Conservation (phyloP, 2,329 filamentous ascomycete genomes). For the Ascochyta rabiei region DNA sequence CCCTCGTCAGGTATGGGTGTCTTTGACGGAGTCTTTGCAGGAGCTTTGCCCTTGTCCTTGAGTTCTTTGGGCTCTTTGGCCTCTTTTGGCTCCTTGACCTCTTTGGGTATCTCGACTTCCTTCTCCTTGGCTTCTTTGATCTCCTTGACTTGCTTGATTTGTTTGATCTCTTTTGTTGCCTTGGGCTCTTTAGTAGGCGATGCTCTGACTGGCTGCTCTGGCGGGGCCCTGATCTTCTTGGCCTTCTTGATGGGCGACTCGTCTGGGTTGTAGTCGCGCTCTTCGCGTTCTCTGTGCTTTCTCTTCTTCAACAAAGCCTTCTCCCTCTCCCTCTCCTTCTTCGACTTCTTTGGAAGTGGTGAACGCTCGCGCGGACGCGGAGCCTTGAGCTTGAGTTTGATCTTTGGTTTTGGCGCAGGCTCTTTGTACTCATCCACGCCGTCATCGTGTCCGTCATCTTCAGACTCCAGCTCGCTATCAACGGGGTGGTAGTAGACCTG, state of each 20-base stretch:
- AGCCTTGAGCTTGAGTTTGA: constrained; percentile 41
- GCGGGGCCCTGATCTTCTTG: constrained; percentile 33
- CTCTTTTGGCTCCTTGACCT: constrained; percentile 21
- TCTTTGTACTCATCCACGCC: constrained; percentile 50
- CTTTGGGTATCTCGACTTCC: constrained; percentile 16
- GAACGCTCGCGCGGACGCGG: constrained; percentile 11
- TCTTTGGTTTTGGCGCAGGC: constrained; percentile 36
- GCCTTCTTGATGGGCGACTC: constrained; percentile 39
- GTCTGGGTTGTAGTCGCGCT: constrained; percentile 35
- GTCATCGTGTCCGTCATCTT: constrained; percentile 35
- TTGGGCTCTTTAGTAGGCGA: constrained; percentile 22
- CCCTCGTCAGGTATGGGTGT: constrained; percentile 36
- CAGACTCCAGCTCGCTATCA: constrained; percentile 35
- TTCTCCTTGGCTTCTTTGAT: constrained; percentile 22
- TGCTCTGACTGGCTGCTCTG: constrained; percentile 7
- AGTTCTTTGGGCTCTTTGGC: constrained; percentile 26
- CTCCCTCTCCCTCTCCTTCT: constrained; percentile 20
- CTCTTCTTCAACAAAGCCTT: constrained; percentile 33
- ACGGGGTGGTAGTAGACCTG: constrained; percentile 41
- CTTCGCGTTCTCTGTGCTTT: constrained; percentile 36
- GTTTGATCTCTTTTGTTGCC: constrained; percentile 14
- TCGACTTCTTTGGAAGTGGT: constrained; percentile 26
- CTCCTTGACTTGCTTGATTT: constrained; percentile 21
- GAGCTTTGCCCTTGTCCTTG: constrained; percentile 34
- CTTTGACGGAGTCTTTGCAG: constrained; percentile 29